Evolutionary conservation across 2,329 filamentous ascomycete genomes (phyloP), one percentile per base, ranked within the genome.

Genomic region (Aspergillus jensenii): DNA sequence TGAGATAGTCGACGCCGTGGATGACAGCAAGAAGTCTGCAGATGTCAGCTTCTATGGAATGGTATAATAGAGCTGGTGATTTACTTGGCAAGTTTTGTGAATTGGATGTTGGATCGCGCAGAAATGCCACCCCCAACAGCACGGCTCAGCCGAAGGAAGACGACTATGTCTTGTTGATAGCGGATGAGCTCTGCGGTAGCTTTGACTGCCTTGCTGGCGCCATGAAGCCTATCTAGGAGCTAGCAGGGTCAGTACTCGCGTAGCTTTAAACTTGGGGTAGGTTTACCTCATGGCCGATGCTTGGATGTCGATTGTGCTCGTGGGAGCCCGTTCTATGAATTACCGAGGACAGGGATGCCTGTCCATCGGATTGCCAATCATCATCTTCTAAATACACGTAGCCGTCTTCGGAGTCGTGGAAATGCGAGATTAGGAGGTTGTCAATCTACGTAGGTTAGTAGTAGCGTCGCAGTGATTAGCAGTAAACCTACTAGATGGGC

Each of bases 141-240:
- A 53, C 93, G 88, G 74, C 96, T 93, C 72, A 96, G 84, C 27
- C 95, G 88, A 64, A 98, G 82, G 71, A 96, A 97, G 3, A 92
- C 85, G 51, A 93, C 79, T 39, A 98, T 85, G 74, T 98, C 93
- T 80, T 93, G 88, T 58, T 93, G 83, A 73, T 98, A 98, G 44
- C 90, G 86, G 58, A 85, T 81, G 2, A 97, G 84, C 64, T 97
- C 92, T 19, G 93, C 83, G 58, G 87, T 89, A 25, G 92, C 79
- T 41, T 81, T 83, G 14, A 90, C 85, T 3, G 81, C 70, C 2
- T 82, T 77, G 55, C 84, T 83, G 3, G 85, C 79, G n/a, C 80
- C 76, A 3, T 84, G 81, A 2, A 96, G 78, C 4, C 78, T 76
- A 14, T 82, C 79, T 37, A 96, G 82, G 19, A 65, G 49, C 75